Base-by-base conservation (phyloP, 192 early-diverging fungal species). In the Pilobolus umbonatus region DNA sequence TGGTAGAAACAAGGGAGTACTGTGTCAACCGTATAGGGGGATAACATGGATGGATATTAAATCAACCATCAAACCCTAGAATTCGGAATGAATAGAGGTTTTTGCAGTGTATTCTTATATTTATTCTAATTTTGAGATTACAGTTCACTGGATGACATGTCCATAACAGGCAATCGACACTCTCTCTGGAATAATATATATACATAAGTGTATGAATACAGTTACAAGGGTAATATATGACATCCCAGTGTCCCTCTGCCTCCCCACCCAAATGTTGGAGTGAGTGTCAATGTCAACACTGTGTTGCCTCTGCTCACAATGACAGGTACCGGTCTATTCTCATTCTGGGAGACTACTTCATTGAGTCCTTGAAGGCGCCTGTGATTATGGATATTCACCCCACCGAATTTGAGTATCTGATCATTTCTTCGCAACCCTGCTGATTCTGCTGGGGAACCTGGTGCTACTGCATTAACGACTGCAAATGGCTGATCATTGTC, bases 401-500 rank as follows among this genome's bases (percentile, higher is more conserved):
- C 22, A 10, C 80, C 80, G 55, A 82, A 82, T 22, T 32, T 50
- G n/a, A 76, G 34, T 22, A 82, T 71, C 34, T 22, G 50, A 58
- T 82, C 80, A 6, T 57, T 57, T 52, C 71, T 64, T 6, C 68
- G 48, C 10, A 82, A 51, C 10, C 80, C 80, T 4, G 80, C 78
- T 52, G 70, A 64, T 28, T 58, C 28, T 5, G 80, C 77, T 26
- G 80, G 75, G 6, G 80, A 82, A 50, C 78, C 80, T 7, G 80
- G 80, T 44, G 80, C 75, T n/a, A 82, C 72, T 2, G 71, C 73
- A 55, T 80, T 80, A 7, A 82, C 74, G 15, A 70, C 64, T 14
- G 80, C 80, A 64, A 82, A 82, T 0, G 80, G 73, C 14, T 25
- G 46, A 10, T 35, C n/a, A 5, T 24, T 19, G 10, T 38, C 22